Percentiles rank a stretch among this genome's conserved stretches.
Evolutionary conservation across 345 rosid species (phyloP).

Genomic region (Lepidium aucheri): DNA sequence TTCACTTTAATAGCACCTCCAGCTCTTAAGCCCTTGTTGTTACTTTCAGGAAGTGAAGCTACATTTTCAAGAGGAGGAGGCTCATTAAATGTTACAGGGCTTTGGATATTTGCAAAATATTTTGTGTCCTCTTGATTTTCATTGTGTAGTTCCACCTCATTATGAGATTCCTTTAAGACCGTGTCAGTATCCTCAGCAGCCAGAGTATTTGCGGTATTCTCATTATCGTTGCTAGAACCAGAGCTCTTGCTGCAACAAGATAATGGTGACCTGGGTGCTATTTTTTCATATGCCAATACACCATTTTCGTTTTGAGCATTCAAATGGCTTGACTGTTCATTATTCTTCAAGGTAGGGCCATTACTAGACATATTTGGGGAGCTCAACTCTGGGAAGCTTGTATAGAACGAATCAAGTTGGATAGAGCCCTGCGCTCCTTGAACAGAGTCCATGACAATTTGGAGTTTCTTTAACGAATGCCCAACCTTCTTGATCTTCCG

Average conservation of each 20-base stretch:
- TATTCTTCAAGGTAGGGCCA: conserved; percentile 29
- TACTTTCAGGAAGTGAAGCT: conserved; percentile 27
- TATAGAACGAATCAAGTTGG: conserved; percentile 72
- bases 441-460: conserved; percentile 81
- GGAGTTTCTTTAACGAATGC: conserved; percentile 83
- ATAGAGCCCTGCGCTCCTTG: conserved; percentile 82
- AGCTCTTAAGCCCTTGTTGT: conserved; percentile 10
- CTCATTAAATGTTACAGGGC: conserved; percentile 47
- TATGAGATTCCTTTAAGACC: conserved; percentile 41
- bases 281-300: conserved; percentile 28
- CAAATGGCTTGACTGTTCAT: conserved; percentile 27
- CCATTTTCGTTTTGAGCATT: conserved; percentile 34
- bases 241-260: conserved; percentile 71
- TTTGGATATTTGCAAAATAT: conserved; percentile 45
- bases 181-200: conserved; percentile 28
- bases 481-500: conserved; percentile 96
- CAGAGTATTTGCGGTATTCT: conserved; percentile 19
- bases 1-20: conserved; percentile 40
- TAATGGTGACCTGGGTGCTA: conserved; percentile 54
- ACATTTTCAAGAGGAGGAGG: conserved; percentile 30
- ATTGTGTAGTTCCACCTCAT: conserved; percentile 40
- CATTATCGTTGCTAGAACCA: conserved; percentile 35
- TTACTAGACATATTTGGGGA: conserved; percentile 44
- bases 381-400: conserved; percentile 77
- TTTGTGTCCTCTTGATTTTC: conserved; percentile 42